Conservation (phyloP, 2,329 filamentous ascomycete species). For the Talaromyces sp. region DNA sequence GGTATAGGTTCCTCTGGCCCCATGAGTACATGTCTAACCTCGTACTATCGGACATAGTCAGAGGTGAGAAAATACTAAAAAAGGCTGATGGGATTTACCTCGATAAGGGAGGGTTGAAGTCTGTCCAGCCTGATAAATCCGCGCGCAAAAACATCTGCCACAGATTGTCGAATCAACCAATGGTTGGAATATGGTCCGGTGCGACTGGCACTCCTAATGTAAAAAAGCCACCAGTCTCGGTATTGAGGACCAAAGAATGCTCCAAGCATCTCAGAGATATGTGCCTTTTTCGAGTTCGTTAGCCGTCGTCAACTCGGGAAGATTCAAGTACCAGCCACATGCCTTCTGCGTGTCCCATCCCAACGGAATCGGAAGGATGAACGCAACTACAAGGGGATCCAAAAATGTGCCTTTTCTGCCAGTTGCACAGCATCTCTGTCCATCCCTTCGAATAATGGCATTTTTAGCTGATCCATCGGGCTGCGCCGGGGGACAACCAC, state of each 20-base stretch:
- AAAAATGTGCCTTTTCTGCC: not conserved
- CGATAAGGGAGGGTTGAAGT: not conserved
- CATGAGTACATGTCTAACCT: conserved; percentile 1
- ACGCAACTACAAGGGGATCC: not conserved
- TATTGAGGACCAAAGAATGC: conserved; percentile 7
- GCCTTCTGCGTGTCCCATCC: not conserved
- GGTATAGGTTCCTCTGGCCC: conserved; percentile 5
- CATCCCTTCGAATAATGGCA: not conserved
- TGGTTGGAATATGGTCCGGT: not conserved
- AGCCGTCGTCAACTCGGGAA: not conserved
- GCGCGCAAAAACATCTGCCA: not conserved
- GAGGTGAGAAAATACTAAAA: not conserved
- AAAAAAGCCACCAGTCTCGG: conserved; percentile 2
- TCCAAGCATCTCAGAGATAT: not conserved
- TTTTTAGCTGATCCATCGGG: not conserved
- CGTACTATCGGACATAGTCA: not conserved
- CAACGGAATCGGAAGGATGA: not conserved
- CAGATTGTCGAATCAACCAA: not conserved
- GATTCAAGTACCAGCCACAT: not conserved
- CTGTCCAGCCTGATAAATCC: not conserved
- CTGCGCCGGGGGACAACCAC: not conserved
- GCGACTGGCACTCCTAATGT: not conserved
- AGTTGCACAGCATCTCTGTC: not conserved
- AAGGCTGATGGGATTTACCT: not conserved
- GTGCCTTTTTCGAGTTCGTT: not conserved